Base-by-base conservation (phyloP, 805 yeast species). In the Yamadazyma laniorum region DNA sequence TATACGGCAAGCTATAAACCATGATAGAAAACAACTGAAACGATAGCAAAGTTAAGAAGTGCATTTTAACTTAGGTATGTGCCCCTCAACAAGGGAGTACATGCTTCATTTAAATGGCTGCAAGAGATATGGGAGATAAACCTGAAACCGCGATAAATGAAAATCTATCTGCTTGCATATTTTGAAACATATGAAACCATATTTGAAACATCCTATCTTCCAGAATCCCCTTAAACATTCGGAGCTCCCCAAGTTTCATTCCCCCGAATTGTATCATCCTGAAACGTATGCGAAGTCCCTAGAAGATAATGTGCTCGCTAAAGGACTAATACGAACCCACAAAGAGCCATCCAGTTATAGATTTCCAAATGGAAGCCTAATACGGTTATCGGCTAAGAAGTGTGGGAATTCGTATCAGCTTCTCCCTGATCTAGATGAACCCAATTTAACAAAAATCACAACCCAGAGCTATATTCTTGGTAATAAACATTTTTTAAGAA, bases 191-290 rank as follows among this genome's bases (percentile, higher is more conserved):
- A 35, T 45, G 49, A 45, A 45, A 29, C 36, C 15, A 22, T 31
- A 41, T 29, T 37, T 45, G 34, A 50, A 52, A 18, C 69, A 63
- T 44, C 69, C 69, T 5, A 33, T 63, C 5, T 40, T 65, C 29
- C 44, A 41, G 12, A 60, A 59, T 40, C 70, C 69, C 1, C 42
- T 48, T 18, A 54, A 56, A 29, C 58, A 61, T 56, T 48, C 62
- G 6, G 40, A 45, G 8, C 44, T 43, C 16, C 52, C 46, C 5
- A 55, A 54, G 35, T 52, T 47, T 18, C 60, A 56, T 12, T 35
- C 51, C 2, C 37, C 50, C 5, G 41, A 52, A 5, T 37, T 51
- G 5, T 60, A 59, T 40, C 23, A 21, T 15, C 35, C 32, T 7
- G 14, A 25, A 4, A 43, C 28, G 3, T 55, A 53, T 25, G 18